Evolutionary conservation across 768 basidiomycete species (phyloP), one percentile per base, ranked within the genome.

Genomic region (Phlebiopsis flavidoalba): DNA sequence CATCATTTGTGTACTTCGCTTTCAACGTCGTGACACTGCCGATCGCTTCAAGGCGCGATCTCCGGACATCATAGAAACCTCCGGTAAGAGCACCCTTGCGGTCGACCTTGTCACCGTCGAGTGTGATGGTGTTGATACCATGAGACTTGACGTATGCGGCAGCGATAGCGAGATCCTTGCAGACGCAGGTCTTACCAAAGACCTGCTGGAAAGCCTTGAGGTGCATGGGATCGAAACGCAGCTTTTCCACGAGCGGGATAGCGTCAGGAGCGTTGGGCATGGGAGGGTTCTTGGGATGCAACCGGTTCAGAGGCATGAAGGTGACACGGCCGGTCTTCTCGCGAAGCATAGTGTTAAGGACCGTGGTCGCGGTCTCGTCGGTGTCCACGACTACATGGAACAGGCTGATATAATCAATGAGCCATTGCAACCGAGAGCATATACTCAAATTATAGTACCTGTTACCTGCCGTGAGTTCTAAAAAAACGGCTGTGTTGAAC

Each of bases 331-430:
- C 97, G 11, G 86, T 90, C 71, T 91, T 93, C 71, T 98, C 95
- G 68, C 87, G 87, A 66, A 95, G 77, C 96, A 99, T 98, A 64
- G 89, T 78, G 19, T 97, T 91, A 12, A 99, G 84, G n/a, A 98
- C 87, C 69, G 83, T 85, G 2, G 87, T 87, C 0, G 95, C 97
- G 0, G 95, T 98, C 47, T 88, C 89, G 69, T 98, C 97, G n/a
- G 82, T 91, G 71, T 99, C 96, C 61, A 98, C 96, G 0, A 98
- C 96, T 45, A 98, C 89, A 67, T 99, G 96, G 78, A 98, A 99
- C 26, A 99, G 76, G 69, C 96, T 95, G 72, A 3, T 10, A 31
- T 43, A 7, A 3, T 3, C 60, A 37, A 71, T 17, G 69, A 60
- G 17, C 63, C n/a, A 65, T 50, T 46, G 35, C 24, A 45, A 10